Percentiles rank a stretch among this genome's conserved stretches.
These are phyloP conservation scores for Colletotrichum scovillei DNA, from an alignment of 2,329 filamentous ascomycete species.

Conservation along the genomic window DNA sequence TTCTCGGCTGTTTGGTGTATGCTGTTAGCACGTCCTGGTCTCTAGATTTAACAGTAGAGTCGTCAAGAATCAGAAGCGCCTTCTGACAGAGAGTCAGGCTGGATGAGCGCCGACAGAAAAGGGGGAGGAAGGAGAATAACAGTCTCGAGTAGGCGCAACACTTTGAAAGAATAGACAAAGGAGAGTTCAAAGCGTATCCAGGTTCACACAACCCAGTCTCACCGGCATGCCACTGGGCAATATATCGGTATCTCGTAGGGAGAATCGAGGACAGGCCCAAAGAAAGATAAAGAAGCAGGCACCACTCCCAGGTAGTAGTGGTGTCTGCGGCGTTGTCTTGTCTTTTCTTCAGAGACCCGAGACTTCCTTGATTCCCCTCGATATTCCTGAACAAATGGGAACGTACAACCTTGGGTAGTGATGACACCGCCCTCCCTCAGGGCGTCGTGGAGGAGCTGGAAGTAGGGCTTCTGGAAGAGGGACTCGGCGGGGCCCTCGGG, in stretches of 20 bases:
- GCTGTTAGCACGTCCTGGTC: constrained; percentile 31
- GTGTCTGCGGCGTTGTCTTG: constrained; percentile 1
- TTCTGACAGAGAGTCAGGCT: neutral
- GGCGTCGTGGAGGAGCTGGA: constrained; percentile 90
- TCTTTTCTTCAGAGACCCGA: constrained; percentile 1
- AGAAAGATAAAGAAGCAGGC: constrained; percentile 45
- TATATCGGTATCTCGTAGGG: constrained; percentile 11
- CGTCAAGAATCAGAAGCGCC: neutral
- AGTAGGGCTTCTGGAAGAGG: constrained; percentile 99
- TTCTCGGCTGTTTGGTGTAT: constrained; percentile 84
- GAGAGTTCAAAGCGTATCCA: constrained; percentile 23
- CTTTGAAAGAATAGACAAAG: constrained; percentile 22
- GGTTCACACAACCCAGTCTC: constrained; percentile 19
- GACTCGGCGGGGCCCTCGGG: constrained; percentile 96
- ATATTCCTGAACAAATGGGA: constrained; percentile 67
- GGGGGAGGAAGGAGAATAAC: constrained; percentile 4
- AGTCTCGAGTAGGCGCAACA: constrained; percentile 8
- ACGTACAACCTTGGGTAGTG: constrained; percentile 99
- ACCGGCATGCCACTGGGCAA: constrained; percentile 27
- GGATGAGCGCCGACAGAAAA: neutral
- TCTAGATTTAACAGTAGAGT: neutral
- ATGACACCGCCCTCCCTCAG: constrained; percentile 97
- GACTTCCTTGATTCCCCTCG: constrained; percentile 34
- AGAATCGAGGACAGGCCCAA: constrained; percentile 32
- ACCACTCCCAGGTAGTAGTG: constrained; percentile 35